Conservation (phyloP, 176 grass and related monocot genomes). For the Leersia perrieri region DNA sequence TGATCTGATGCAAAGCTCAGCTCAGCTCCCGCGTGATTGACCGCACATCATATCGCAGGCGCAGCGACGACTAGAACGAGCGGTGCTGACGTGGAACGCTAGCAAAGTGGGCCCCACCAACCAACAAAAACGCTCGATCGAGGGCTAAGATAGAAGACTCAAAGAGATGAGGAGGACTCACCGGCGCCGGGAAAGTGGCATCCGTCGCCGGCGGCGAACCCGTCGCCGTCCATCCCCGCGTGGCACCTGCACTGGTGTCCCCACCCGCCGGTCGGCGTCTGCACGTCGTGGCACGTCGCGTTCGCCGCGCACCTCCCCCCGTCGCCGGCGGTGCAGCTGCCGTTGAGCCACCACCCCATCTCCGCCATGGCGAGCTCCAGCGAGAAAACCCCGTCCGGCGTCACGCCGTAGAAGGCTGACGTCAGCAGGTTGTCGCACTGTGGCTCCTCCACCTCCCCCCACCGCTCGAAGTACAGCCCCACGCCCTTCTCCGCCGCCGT, state of each 20-base stretch:
- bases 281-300: conserved; percentile 30
- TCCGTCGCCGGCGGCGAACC: conserved; percentile 52
- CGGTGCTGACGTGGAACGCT: not conserved
- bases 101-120: not conserved
- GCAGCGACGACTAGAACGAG: not conserved
- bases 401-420: not conserved
- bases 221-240: conserved; percentile 50
- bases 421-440: conserved; percentile 30
- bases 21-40: not conserved
- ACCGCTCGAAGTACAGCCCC: not conserved
- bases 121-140: not conserved
- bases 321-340: not conserved
- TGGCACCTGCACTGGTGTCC: conserved; percentile 40
- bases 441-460: not conserved
- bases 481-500: fast-evolving
- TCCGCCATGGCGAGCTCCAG: conserved; percentile 44
- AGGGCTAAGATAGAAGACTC: not conserved
- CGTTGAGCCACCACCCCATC: conserved; percentile 69
- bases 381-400: not conserved
- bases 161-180: too few relatives aligned
- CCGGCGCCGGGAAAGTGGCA: conserved; percentile 41
- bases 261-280: not conserved
- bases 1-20: too few relatives aligned
- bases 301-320: conserved; percentile 19
- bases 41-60: too few relatives aligned